Evolutionary conservation across 192 early-diverging fungal species (phyloP).

Genomic region (Linnemannia elongata): DNA sequence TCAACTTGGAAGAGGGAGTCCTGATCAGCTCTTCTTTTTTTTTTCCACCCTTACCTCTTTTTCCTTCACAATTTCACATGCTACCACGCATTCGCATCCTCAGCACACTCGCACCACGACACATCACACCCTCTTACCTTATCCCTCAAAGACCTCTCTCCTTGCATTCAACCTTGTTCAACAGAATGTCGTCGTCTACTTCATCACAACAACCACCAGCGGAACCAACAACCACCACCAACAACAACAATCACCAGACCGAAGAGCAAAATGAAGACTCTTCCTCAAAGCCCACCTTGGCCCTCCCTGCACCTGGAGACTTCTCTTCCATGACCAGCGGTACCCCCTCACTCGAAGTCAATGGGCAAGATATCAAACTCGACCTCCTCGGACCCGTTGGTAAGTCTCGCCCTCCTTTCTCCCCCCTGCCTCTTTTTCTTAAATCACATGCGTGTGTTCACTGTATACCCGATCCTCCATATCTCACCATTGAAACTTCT

Average conservation of each 20-base stretch:
- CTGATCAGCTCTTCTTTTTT: background rate
- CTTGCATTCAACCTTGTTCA: background rate
- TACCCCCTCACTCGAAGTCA: slow-evolving; percentile 46
- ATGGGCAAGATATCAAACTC: slow-evolving; percentile 58
- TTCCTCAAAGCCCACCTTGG: slow-evolving; percentile 42
- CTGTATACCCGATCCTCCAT: no score
- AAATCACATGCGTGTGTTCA: background rate
- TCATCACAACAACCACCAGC: slow-evolving; percentile 6
- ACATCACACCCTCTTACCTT: background rate
- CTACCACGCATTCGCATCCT: background rate
- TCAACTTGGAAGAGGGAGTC: background rate
- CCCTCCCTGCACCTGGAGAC: slow-evolving; percentile 58
- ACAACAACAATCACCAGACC: background rate
- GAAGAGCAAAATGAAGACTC: background rate
- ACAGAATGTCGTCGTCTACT: slow-evolving; percentile 24
- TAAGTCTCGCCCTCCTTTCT: slow-evolving; percentile 5
- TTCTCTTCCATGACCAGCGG: slow-evolving; percentile 10
- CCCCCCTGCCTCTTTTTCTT: background rate
- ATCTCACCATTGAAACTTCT: background rate
- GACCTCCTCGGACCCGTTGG: slow-evolving; percentile 62
- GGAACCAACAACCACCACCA: slow-evolving; percentile 9
- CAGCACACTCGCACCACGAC: background rate
- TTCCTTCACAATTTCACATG: background rate
- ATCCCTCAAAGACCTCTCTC: background rate
- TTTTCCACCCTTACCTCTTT: background rate